Evolutionary conservation across 495 filamentous ascomycete species (phyloP).

Genomic region (Talaromyces trachyspermus): DNA sequence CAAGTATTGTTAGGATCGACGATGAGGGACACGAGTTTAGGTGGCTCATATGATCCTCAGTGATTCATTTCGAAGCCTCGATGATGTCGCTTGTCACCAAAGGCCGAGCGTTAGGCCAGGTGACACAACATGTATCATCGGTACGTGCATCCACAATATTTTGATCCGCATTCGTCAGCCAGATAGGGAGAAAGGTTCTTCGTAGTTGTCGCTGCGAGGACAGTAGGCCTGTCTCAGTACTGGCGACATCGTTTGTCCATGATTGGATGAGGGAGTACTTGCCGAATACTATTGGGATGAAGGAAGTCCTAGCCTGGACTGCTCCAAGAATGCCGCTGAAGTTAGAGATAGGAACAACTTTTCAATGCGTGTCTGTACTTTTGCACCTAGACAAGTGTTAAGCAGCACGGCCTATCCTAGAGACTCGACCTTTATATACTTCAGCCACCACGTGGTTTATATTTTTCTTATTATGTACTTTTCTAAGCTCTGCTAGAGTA

Average conservation of each 20-base stretch:
- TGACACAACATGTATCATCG: slow-evolving; percentile 17
- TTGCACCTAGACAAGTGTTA: too few species aligned
- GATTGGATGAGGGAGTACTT: slow-evolving; percentile 9
- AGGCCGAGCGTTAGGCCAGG: slow-evolving; percentile 25
- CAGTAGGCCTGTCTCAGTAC: slow-evolving; percentile 8
- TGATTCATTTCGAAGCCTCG: slow-evolving; percentile 24
- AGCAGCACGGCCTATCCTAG: too few species aligned
- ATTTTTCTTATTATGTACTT: too few species aligned
- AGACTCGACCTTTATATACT: too few species aligned
- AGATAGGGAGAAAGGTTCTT: slow-evolving; percentile 19
- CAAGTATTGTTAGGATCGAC: slow-evolving; percentile 16
- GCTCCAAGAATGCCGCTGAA: neutral
- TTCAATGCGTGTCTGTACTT: too few species aligned
- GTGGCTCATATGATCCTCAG: slow-evolving; percentile 16
- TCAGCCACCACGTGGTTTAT: too few species aligned
- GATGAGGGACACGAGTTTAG: slow-evolving; percentile 12
- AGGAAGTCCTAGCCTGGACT: neutral
- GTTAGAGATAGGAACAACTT: too few species aligned
- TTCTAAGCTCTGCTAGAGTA: too few species aligned
- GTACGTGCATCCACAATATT: slow-evolving; percentile 16
- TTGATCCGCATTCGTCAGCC: slow-evolving; percentile 12
- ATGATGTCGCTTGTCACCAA: slow-evolving; percentile 14
- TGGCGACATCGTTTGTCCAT: neutral
- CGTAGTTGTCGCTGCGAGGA: slow-evolving; percentile 17
- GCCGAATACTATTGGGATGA: slow-evolving; percentile 5